Evolutionary conservation across 495 filamentous ascomycete species (phyloP), one percentile per base, ranked within the genome.

Genomic region (Annulohypoxylon bovei): DNA sequence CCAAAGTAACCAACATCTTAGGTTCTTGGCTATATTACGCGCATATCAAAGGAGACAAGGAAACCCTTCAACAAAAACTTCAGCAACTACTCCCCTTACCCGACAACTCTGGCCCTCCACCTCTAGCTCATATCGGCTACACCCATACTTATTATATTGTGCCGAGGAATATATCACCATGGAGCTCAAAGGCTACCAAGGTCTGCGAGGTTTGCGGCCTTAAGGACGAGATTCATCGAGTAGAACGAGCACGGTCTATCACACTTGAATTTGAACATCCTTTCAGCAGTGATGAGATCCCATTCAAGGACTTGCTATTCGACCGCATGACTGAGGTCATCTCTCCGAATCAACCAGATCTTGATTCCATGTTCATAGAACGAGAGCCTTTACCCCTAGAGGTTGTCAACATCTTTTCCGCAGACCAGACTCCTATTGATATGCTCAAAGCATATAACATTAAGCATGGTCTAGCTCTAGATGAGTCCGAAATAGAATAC

Each of bases 271-370:
- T 91, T 66, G 82, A 87, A 25, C 75, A 82, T 14, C 77, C 81
- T 25, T 81, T 83, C 40, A 77, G 81, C 33, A 75, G 75, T 28
- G 79, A 86, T 52, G 79, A 83, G 23, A 79, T 89, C 30, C 83
- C 88, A 0, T 90, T 91, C 67, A 81, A 87, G 61, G 92, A 97
- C 75, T 74, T 87, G 12, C 78, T 99, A 28, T 89, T 95, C 77
- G 95, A 99, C 78, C 90, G 93, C 30, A 99, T 98, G 95, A 99
- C 95, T 11, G 86, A 99, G 83, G 86, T 84, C 23, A 86, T 97
- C 55, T 85, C 87, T 68, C 73, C 82, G 28, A 77, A 85, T 2
- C 81, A 86, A 42, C 95, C 95, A 6, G 87, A 90, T 68, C 83
- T 93, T 42, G 78, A 87, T 22, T 65, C 80, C 33, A 92, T 98